Conservation (phyloP, 2,329 filamentous ascomycete species). For the Fusarium sp. region DNA sequence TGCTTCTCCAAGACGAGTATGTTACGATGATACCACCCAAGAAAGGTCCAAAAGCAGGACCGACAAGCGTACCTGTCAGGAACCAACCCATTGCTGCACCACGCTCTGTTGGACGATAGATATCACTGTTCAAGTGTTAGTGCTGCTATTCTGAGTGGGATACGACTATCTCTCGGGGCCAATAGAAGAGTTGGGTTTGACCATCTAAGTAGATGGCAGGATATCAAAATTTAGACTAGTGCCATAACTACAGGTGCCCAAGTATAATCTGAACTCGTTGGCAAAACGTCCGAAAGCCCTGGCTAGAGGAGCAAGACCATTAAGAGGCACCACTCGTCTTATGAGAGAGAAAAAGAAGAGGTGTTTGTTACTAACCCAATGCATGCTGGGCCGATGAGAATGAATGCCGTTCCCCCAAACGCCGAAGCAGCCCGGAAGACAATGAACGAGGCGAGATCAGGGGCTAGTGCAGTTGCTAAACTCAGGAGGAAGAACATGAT, state of each 20-base stretch:
- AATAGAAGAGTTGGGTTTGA: neutral
- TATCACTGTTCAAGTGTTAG: constrained; percentile 61
- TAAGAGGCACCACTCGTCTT: too few relatives aligned
- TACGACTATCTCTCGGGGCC: neutral
- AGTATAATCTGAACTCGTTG: neutral
- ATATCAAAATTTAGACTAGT: too few relatives aligned
- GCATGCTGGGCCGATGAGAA: constrained; percentile 79
- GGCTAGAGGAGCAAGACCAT: neutral
- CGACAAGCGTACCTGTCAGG: constrained; percentile 78
- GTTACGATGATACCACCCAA: constrained; percentile 84
- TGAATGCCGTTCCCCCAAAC: constrained; percentile 81
- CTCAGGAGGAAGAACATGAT: constrained; percentile 77
- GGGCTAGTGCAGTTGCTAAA: constrained; percentile 80
- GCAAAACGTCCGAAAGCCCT: neutral
- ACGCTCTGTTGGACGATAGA: constrained; percentile 76
- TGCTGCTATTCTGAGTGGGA: neutral
- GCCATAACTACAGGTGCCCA: neutral
- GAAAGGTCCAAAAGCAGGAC: constrained; percentile 79
- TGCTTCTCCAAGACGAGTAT: constrained; percentile 78
- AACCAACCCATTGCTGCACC: constrained; percentile 83
- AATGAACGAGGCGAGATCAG: constrained; percentile 79
- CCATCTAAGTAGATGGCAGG: neutral
- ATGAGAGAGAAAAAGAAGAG: neutral
- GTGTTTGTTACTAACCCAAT: constrained; percentile 67
- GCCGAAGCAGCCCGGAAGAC: constrained; percentile 82